phyloP scores from a whole-genome alignment of 352 stramenopile genomes.

The Phytopythium sindhum region DNA sequence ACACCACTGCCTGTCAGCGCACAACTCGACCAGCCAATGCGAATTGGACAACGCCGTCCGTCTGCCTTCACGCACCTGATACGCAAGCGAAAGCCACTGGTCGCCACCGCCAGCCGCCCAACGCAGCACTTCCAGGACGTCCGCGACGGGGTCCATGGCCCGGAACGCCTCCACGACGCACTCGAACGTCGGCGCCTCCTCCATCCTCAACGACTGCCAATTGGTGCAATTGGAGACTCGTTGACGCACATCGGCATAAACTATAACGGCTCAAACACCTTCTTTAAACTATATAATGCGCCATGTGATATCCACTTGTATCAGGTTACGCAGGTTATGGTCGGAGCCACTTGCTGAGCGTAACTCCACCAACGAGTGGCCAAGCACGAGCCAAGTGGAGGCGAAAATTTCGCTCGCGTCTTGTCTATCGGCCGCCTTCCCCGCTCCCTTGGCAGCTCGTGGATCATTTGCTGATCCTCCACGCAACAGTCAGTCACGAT shows the following conservation, averaged over 20 bases:
- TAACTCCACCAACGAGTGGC: conserved; percentile 1
- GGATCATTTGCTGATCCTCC: not conserved
- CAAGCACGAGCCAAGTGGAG: not conserved
- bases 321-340: not conserved
- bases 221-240: not conserved
- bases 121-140: conserved; percentile 37
- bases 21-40: not conserved
- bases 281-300: too few species aligned
- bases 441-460: not conserved
- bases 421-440: not conserved
- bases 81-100: conserved; percentile 45
- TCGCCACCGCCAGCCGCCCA: conserved; percentile 14
- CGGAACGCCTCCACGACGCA: conserved; percentile 56
- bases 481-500: conserved; percentile 15
- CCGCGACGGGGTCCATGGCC: conserved; percentile 51
- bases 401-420: not conserved
- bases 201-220: too few species aligned
- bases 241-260: too few species aligned
- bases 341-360: not conserved
- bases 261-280: too few species aligned
- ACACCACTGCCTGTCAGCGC: not conserved
- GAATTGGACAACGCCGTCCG: not conserved
- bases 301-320: too few species aligned
- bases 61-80: conserved; percentile 37
- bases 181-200: not conserved